phyloP scores from a whole-genome alignment of 1,284 basidiomycete species.

The Apiotrichum montevideense region DNA sequence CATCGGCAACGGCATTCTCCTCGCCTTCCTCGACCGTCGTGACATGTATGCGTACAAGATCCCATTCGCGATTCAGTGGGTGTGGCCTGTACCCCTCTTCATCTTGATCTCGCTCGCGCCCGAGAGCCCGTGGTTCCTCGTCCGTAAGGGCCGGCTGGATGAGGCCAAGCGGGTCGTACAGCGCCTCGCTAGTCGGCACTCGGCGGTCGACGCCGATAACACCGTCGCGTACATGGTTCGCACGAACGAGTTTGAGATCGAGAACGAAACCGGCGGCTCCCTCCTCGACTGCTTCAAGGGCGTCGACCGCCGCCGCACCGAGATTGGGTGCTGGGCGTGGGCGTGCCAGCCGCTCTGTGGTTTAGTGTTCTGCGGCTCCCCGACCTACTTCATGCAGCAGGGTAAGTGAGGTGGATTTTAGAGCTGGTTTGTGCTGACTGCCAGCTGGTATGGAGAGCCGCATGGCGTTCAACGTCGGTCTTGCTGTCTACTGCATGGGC shows the following conservation, averaged over 20 bases:
- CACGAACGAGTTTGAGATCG: conserved; percentile 39
- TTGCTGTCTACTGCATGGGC: conserved; percentile 42
- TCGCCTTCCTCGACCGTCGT: neutral
- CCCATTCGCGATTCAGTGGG: conserved; percentile 48
- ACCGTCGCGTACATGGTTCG: conserved; percentile 42
- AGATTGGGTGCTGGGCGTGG: conserved; percentile 12
- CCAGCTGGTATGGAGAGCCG: conserved; percentile 8
- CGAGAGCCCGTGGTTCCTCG: conserved; percentile 34
- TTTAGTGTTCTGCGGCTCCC: neutral
- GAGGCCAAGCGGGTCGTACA: conserved; percentile 22
- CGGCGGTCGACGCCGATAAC: conserved; percentile 23
- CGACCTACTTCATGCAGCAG: too few species aligned
- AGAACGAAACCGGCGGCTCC: conserved; percentile 11
- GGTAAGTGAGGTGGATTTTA: too few species aligned
- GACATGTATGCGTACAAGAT: conserved; percentile 37
- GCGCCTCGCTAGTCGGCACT: conserved; percentile 17
- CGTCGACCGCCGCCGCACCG: conserved; percentile 17
- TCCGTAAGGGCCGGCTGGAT: conserved; percentile 25
- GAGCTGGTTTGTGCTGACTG: too few species aligned
- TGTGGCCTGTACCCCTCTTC: conserved; percentile 38
- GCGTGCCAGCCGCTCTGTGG: conserved; percentile 24
- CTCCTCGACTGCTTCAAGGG: conserved; percentile 33
- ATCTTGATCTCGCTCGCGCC: conserved; percentile 20
- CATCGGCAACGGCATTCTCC: conserved; percentile 7
- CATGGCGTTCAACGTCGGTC: conserved; percentile 27